phyloP scores from a whole-genome alignment of 176 grass and related monocot species.

The Lolium multiflorum region DNA sequence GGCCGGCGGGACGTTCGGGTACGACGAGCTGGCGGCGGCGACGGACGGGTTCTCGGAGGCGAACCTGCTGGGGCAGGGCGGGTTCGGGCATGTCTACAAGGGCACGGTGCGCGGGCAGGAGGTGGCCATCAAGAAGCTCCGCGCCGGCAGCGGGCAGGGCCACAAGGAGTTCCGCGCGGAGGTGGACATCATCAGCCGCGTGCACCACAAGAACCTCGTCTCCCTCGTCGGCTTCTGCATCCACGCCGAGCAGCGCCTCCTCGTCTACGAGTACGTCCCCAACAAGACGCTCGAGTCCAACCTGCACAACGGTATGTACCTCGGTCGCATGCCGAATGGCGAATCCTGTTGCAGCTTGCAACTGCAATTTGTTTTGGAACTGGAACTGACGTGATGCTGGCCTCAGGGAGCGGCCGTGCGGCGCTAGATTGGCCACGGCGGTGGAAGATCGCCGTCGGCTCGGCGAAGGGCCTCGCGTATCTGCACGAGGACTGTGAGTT shows the following conservation, averaged over 20 bases:
- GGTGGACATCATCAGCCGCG: slow-evolving; percentile 83
- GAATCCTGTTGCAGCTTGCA: too few species aligned
- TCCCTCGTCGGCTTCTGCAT: slow-evolving; percentile 86
- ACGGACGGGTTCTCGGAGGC: slow-evolving; percentile 70
- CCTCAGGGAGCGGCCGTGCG: slow-evolving; percentile 61
- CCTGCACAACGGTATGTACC: slow-evolving; percentile 64
- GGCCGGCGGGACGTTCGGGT: slow-evolving; percentile 50
- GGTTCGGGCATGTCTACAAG: slow-evolving; percentile 82
- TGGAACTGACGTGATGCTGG: neutral
- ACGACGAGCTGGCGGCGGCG: slow-evolving; percentile 69
- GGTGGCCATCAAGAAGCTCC: slow-evolving; percentile 89
- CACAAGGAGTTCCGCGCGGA: slow-evolving; percentile 87
- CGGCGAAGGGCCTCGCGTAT: slow-evolving; percentile 83
- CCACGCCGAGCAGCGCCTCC: slow-evolving; percentile 65
- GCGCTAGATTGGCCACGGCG: slow-evolving; percentile 73
- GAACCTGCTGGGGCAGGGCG: slow-evolving; percentile 85
- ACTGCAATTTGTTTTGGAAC: too few species aligned
- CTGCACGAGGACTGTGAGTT: slow-evolving; percentile 92
- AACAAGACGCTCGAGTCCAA: slow-evolving; percentile 89
- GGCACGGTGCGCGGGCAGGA: slow-evolving; percentile 65
- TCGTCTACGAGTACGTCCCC: slow-evolving; percentile 84
- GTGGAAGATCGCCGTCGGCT: slow-evolving; percentile 80
- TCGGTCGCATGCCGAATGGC: too few species aligned
- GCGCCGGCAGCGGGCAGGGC: slow-evolving; percentile 67
- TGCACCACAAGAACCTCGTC: slow-evolving; percentile 87